Evolutionary conservation across 1,284 basidiomycete genomes (phyloP), one percentile per base, ranked within the genome.

Genomic region (Tetrapyrgos nigripes): DNA sequence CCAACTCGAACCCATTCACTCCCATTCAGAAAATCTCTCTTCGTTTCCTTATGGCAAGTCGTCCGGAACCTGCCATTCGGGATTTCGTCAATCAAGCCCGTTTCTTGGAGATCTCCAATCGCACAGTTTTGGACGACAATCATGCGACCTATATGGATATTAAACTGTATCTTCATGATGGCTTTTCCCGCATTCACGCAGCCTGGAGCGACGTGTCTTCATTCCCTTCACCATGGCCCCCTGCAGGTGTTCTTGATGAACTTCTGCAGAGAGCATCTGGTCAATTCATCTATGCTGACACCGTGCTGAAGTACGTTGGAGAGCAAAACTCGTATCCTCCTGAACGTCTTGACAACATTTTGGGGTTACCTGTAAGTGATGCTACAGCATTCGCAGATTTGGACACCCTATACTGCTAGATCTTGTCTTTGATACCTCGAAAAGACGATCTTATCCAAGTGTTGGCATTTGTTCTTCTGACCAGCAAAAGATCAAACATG

Each of bases 41-140:
- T 14, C 31, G 31, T 33, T 69, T 70, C 56, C 65, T 73, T 53
- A 64, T 73, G 17, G 61, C 62, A 6, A 66, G 66, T 26, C 61
- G 68, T 6, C 69, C 70, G 3, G 69, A 70, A 48, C 65, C 67
- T 0, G 63, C 63, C 27, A 69, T 73, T 31, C 58, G 64, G 11
- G 67, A 68, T 2, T 66, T 67, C 8, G 50, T 59, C 37, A 45
- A 13, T 3, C 53, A 29, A 28, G 24, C 14, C 4, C 21, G 9
- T 43, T 54, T 54, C 40, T 21, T n/a, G 5, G n/a, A 21, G 0
- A 45, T 47, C 21, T 23, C 53, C 14, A 31, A 47, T 10, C 11
- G 45, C 19, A 26, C 27, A 19, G 43, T 35, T 4, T 13, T 56
- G 11, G 54, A 48, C 19, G 27, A n/a, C n/a, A 37, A 3, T 37